These are phyloP conservation scores for Lolium rigidum DNA, from an alignment of 176 grass and related monocot species.

Conservation along the genomic window DNA sequence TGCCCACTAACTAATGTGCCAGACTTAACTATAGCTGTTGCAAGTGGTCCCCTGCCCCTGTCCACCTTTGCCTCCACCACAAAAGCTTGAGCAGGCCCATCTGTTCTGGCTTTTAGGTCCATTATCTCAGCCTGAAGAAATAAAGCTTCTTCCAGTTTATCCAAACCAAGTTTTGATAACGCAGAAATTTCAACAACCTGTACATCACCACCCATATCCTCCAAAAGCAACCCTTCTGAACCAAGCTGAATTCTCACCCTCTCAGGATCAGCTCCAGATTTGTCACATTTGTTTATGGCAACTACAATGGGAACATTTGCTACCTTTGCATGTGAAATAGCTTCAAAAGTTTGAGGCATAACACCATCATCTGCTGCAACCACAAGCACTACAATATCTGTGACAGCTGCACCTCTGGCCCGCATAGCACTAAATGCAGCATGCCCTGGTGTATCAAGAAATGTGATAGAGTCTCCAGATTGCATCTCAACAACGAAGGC, in stretches of 20 bases:
- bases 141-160: constrained; percentile 96
- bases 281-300: constrained; percentile 98
- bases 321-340: constrained; percentile 91
- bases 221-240: constrained; percentile 91
- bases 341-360: constrained; percentile 98
- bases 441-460: constrained; percentile 97
- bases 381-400: constrained; percentile 96
- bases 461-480: constrained; percentile 84
- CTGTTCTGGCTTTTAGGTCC: constrained; percentile 88
- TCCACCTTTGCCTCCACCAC: constrained; percentile 94
- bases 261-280: constrained; percentile 82
- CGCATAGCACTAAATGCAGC: constrained; percentile 98
- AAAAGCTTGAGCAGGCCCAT: constrained; percentile 90
- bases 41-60: constrained; percentile 84
- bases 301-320: constrained; percentile 96
- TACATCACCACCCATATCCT: constrained; percentile 97
- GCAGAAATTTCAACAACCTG: constrained; percentile 97
- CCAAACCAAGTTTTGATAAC: constrained; percentile 74
- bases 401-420: constrained; percentile 96
- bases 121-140: constrained; percentile 95
- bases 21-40: constrained; percentile 87
- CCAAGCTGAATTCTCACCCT: constrained; percentile 93
- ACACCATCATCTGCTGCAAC: constrained; percentile 99
- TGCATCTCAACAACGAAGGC: constrained; percentile 92
- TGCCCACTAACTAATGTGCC: constrained; percentile 74